phyloP scores from a whole-genome alignment of 352 stramenopile genomes.

The Thraustotheca clavata region DNA sequence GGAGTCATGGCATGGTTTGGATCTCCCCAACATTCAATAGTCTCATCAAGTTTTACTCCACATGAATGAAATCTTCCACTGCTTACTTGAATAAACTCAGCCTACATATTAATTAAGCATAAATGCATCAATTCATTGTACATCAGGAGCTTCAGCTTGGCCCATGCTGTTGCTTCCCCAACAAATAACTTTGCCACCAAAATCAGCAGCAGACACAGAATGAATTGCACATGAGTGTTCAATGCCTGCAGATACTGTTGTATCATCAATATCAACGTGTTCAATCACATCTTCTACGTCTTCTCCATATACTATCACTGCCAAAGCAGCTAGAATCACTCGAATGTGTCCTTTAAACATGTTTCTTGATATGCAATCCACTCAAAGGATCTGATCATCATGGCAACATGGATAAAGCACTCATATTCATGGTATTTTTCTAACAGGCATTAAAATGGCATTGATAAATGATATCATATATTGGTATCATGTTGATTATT shows the following conservation, averaged over 20 bases:
- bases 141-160: slow-evolving; percentile 39
- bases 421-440: no score
- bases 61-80: slow-evolving; percentile 65
- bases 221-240: slow-evolving; percentile 77
- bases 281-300: slow-evolving; percentile 22
- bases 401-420: no score
- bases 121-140: slow-evolving; percentile 17
- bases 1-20: slow-evolving; percentile 40
- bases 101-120: slow-evolving; percentile 21
- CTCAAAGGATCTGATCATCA: no score
- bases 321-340: neutral
- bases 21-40: slow-evolving; percentile 64
- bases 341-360: neutral
- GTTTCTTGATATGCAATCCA: neutral
- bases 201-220: slow-evolving; percentile 47
- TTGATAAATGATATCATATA: no score
- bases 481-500: no score
- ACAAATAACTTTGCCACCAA: slow-evolving; percentile 65
- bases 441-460: no score
- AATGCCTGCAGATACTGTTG: slow-evolving; percentile 60
- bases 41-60: slow-evolving; percentile 66
- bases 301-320: neutral
- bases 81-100: slow-evolving; percentile 75
- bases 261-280: slow-evolving; percentile 70
- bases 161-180: slow-evolving; percentile 59